These are phyloP conservation scores for Nepenthes gracilis DNA, from an alignment of 148 eudicot genomes.

Conservation along the genomic window DNA sequence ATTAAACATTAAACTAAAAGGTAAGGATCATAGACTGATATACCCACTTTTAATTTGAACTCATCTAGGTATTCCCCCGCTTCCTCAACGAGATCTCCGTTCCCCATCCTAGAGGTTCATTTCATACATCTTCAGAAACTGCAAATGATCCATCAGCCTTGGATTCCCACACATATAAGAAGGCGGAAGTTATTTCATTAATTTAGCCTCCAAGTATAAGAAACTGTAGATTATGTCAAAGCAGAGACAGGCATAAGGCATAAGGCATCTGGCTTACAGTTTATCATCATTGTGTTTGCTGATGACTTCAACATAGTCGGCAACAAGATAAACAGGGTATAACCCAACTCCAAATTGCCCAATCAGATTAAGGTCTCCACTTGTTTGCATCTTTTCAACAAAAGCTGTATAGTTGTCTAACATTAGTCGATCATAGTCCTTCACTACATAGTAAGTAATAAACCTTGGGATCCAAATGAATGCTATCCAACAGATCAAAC, in stretches of 20 bases:
- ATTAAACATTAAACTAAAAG: too few relatives aligned
- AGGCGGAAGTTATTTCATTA: background rate
- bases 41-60: constrained; percentile 65
- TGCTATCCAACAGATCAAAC: background rate
- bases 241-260: too few relatives aligned
- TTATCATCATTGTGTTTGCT: constrained; percentile 96
- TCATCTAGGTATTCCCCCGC: constrained; percentile 94
- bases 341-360: constrained; percentile 99
- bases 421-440: too few relatives aligned
- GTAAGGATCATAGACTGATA: background rate
- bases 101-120: constrained; percentile 98
- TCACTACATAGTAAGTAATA: too few relatives aligned
- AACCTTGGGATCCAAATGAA: background rate
- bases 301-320: constrained; percentile 96
- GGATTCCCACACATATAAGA: constrained; percentile 96
- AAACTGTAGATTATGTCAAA: background rate
- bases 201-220: background rate
- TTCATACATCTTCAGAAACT: constrained; percentile 85
- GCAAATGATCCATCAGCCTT: constrained; percentile 99
- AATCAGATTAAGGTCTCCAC: constrained; percentile 93
- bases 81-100: constrained; percentile 97
- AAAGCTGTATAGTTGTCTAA: constrained; percentile 43
- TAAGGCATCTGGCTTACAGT: constrained; percentile 45
- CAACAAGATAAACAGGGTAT: constrained; percentile 95
- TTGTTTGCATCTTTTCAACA: constrained; percentile 96